Evolutionary conservation across 164 flowering plant species (phyloP).

Genomic region (grape (Vitis vinifera)): ASM3070453v1 NC_081816.1:3160501-3161000

Average conservation of each 20-base stretch:
- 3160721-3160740: too few relatives aligned
- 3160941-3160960: conserved; percentile 25
- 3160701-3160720: conserved; percentile 1
- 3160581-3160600: conserved; percentile 5
- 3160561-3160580: conserved; percentile 30
- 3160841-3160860: conserved; percentile 22
- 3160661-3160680: conserved; percentile 28
- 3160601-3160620: conserved; percentile 11
- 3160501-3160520: conserved; percentile 9
- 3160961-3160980: conserved; percentile 29
- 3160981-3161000: conserved; percentile 35
- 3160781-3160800: too few relatives aligned
- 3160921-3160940: conserved; percentile 24
- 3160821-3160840: conserved; percentile 30
- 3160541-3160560: conserved; percentile 26
- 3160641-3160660: conserved; percentile 13
- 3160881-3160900: conserved; percentile 31
- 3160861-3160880: conserved; percentile 28
- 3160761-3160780: too few relatives aligned
- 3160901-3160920: conserved; percentile 32
- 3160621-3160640: conserved; percentile 30
- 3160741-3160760: too few relatives aligned
- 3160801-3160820: conserved; percentile 15
- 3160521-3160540: conserved; percentile 16
- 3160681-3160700: conserved; percentile 23